phyloP scores from a whole-genome alignment of 352 stramenopile genomes.

The Globisporangium abappressorium region DNA sequence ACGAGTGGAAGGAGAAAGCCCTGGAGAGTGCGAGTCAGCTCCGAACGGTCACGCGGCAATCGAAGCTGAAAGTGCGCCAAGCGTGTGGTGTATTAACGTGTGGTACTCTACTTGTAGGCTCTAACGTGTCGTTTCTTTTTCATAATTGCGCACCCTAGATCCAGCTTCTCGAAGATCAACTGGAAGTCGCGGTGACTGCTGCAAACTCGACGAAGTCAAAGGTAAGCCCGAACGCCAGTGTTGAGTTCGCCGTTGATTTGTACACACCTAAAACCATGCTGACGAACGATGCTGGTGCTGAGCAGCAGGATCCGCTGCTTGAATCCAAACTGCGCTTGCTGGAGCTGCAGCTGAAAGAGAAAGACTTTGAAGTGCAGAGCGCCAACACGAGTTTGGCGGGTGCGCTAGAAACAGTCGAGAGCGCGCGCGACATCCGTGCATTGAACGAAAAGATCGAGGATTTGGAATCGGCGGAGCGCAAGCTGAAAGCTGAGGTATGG shows the following conservation, averaged over 20 bases:
- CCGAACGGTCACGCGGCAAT: slow-evolving; percentile 36
- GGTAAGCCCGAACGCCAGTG: not conserved
- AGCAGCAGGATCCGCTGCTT: slow-evolving; percentile 55
- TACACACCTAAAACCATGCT: not conserved
- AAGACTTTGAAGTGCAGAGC: slow-evolving; percentile 52
- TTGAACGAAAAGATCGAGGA: slow-evolving; percentile 64
- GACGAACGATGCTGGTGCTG: slow-evolving; percentile 2
- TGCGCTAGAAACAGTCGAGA: slow-evolving; percentile 54
- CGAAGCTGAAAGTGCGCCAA: slow-evolving; percentile 48
- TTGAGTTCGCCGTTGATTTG: not conserved
- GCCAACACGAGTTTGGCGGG: slow-evolving; percentile 43
- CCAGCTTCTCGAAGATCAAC: slow-evolving; percentile 57
- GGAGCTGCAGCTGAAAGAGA: slow-evolving; percentile 59
- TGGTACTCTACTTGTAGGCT: not conserved
- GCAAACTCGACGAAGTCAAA: slow-evolving; percentile 21
- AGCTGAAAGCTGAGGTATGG: slow-evolving; percentile 65
- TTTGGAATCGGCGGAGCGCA: slow-evolving; percentile 55
- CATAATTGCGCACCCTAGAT: slow-evolving; percentile 27
- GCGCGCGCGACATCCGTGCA: slow-evolving; percentile 40
- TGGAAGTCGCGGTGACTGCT: slow-evolving; percentile 42
- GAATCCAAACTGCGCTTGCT: slow-evolving; percentile 72
- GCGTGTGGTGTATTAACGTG: not conserved
- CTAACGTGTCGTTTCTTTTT: not conserved
- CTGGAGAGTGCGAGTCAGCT: slow-evolving; percentile 52
- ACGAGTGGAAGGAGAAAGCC: slow-evolving; percentile 72